Percentiles rank a stretch among this genome's conserved stretches.
phyloP scores from a whole-genome alignment of 805 yeast genomes.

The Ogataea sp. region DNA sequence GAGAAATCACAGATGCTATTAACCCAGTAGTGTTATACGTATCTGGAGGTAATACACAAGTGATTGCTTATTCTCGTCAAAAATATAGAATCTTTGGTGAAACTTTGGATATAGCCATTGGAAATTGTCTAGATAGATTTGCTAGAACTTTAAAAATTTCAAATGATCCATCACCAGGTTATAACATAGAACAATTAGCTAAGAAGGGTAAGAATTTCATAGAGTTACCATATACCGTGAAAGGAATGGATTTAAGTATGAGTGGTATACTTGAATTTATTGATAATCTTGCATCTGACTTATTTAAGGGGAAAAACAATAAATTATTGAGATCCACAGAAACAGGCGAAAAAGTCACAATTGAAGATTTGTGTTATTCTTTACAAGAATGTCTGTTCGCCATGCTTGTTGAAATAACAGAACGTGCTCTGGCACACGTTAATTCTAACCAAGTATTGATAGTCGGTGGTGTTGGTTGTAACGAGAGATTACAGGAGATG shows the following conservation, averaged over 20 bases:
- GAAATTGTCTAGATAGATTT: conserved; percentile 93
- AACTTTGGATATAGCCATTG: conserved; percentile 94
- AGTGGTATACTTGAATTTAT: conserved; percentile 87
- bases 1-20: conserved; percentile 96
- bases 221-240: conserved; percentile 88
- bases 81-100: conserved; percentile 98
- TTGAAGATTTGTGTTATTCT: conserved; percentile 87
- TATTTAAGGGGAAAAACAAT: conserved; percentile 41
- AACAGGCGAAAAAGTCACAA: conserved; percentile 48
- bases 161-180: conserved; percentile 95
- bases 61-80: conserved; percentile 91
- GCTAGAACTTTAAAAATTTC: conserved; percentile 86
- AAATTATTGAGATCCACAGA: conserved; percentile 31
- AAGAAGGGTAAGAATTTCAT: conserved; percentile 57
- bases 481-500: conserved; percentile 87
- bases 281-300: conserved; percentile 70
- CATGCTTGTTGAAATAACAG: conserved; percentile 96
- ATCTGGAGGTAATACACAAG: conserved; percentile 98
- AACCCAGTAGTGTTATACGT: conserved; percentile 96
- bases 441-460: conserved; percentile 81
- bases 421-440: conserved; percentile 97
- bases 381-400: conserved; percentile 89
- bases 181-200: conserved; percentile 92
- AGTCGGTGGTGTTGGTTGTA: conserved; percentile 99
- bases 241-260: conserved; percentile 98